Conservation (phyloP, 2,329 filamentous ascomycete species). For the Aphanocladium album region DNA sequence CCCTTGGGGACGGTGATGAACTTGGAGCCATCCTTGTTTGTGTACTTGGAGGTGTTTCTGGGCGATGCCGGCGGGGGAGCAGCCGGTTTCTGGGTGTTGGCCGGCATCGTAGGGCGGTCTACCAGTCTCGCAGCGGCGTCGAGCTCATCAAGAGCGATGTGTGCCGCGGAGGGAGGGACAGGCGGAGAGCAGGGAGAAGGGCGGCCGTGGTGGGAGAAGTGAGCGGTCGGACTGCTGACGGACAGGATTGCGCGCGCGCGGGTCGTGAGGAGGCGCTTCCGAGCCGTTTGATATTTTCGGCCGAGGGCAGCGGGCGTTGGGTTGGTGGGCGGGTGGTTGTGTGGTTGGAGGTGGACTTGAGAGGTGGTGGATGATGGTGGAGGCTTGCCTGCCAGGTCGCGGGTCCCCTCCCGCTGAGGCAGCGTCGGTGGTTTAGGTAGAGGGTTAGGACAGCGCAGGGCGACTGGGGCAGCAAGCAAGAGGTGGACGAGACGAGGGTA, state of each 20-base stretch:
- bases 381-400: not conserved
- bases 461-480: not conserved
- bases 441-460: slow-evolving; percentile 31
- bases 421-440: slow-evolving; percentile 31
- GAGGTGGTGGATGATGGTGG: slow-evolving; percentile 5
- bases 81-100: slow-evolving; percentile 48
- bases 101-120: slow-evolving; percentile 40
- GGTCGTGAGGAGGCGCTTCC: slow-evolving; percentile 1
- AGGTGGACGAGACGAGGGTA: not conserved
- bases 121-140: slow-evolving; percentile 25
- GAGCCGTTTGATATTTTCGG: slow-evolving; percentile 13
- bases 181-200: not conserved
- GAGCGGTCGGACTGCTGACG: not conserved
- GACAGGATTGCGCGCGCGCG: not conserved
- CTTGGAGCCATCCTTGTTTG: slow-evolving; percentile 65
- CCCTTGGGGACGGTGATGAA: slow-evolving; percentile 61
- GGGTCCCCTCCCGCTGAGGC: slow-evolving; percentile 13
- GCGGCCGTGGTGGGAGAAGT: not conserved
- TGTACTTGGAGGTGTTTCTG: slow-evolving; percentile 55
- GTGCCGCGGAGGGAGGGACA: slow-evolving; percentile 16
- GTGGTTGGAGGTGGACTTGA: slow-evolving; percentile 13
- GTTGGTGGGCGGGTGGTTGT: slow-evolving; percentile 12
- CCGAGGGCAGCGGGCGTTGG: slow-evolving; percentile 14
- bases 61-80: slow-evolving; percentile 47
- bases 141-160: slow-evolving; percentile 34